Evolutionary conservation across 2,329 filamentous ascomycete species (phyloP).

Genomic region (Trichothecium roseum): DNA sequence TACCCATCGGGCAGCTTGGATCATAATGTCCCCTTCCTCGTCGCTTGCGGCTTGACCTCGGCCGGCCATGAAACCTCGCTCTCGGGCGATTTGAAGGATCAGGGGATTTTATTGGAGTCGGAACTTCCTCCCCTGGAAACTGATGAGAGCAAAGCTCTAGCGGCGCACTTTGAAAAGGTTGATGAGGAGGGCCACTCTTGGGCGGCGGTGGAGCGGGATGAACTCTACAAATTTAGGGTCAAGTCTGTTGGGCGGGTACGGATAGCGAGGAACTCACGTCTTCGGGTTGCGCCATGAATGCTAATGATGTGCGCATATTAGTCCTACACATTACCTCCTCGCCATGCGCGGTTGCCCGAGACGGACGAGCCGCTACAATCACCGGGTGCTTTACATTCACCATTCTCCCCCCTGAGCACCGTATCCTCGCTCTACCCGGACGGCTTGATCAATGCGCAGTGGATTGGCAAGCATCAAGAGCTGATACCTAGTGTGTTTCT

Average conservation of each 20-base stretch:
- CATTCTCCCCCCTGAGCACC: slow-evolving; percentile 81
- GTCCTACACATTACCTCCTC: slow-evolving; percentile 46
- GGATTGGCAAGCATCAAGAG: slow-evolving; percentile 83
- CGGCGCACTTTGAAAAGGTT: slow-evolving; percentile 53
- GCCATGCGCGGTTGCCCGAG: slow-evolving; percentile 43
- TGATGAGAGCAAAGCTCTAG: slow-evolving; percentile 53
- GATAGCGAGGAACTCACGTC: slow-evolving; percentile 3
- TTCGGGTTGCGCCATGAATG: slow-evolving; percentile 8
- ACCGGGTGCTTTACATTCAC: slow-evolving; percentile 66
- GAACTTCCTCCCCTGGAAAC: slow-evolving; percentile 58
- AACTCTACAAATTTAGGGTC: slow-evolving; percentile 54
- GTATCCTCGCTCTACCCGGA: slow-evolving; percentile 79
- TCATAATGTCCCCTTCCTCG: slow-evolving; percentile 76
- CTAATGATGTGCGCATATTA: slow-evolving; percentile 23
- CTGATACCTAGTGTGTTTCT: slow-evolving; percentile 71
- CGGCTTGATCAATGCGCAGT: slow-evolving; percentile 70
- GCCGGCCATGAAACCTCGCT: slow-evolving; percentile 28
- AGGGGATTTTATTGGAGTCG: slow-evolving; percentile 55
- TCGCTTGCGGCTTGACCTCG: slow-evolving; percentile 63
- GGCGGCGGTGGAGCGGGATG: slow-evolving; percentile 46
- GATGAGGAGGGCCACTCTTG: slow-evolving; percentile 58
- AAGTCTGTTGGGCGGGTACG: slow-evolving; percentile 72
- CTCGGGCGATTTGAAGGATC: slow-evolving; percentile 43
- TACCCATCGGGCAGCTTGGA: slow-evolving; percentile 71
- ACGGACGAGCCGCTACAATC: slow-evolving; percentile 36